Evolutionary conservation across 2,329 filamentous ascomycete species (phyloP), one percentile per base, ranked within the genome.

Genomic region (Fusarium burgessii): DNA sequence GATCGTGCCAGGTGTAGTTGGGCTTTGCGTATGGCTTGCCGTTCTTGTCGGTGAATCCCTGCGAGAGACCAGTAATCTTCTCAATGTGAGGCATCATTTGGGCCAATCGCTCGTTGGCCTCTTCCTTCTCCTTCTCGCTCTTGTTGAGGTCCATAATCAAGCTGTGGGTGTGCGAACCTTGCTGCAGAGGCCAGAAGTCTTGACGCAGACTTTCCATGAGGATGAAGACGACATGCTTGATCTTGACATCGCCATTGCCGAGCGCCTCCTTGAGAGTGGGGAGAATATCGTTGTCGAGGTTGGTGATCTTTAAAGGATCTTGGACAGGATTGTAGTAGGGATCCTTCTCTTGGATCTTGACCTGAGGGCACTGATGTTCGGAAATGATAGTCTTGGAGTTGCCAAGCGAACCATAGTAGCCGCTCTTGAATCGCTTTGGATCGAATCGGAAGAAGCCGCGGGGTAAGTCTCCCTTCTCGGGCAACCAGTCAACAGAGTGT

Each of bases 151-250:
- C 69, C 56, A 77, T 52, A 5, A 82, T 75, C 0, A 78, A 76
- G 14, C 80, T 73, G 50, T 79, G 80, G 10, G 83, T 79, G n/a
- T 81, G 74, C 4, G 80, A 83, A 3, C 77, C 78, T 55, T 82
- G 81, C 25, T 82, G 81, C 15, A 85, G 68, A 0, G 84, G 84
- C 58, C 84, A 85, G 9, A 85, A 78, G 54, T 85, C 84, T 15
- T 80, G 79, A 15, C 84, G 80, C 1, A 83, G 82, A 60, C 82
- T 84, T 66, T 85, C 84, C 45, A 85, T 78, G 17, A 83, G 80
- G 5, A 85, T 62, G 18, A 85, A 74, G 36, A 85, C 75, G 9
- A 85, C 77, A 52, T 85, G 82, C 65, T 83, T 83, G 52, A 85
- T 84, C 46, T 79, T 79, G 29, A 84, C 76, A 2, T 69, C 56